Percentiles rank a stretch among this genome's conserved stretches.
These are phyloP conservation scores for Takashimella koratensis DNA, from an alignment of 1,284 basidiomycete genomes.

Conservation along the genomic window DNA sequence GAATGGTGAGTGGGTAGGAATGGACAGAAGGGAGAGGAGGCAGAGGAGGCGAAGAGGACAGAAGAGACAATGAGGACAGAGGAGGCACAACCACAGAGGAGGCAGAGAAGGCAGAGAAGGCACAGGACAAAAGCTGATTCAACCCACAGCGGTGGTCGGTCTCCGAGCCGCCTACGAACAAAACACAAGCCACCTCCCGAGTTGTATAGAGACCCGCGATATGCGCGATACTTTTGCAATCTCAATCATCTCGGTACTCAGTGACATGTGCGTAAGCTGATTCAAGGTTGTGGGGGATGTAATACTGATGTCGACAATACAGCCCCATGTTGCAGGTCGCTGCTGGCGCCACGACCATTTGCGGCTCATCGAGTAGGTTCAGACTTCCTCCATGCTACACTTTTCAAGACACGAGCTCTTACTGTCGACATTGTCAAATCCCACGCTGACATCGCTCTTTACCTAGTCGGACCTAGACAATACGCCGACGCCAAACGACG, in stretches of 20 bases:
- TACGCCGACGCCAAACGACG: constrained; percentile 33
- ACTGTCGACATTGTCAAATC: neutral
- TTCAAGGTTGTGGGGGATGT: no score
- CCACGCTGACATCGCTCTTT: neutral
- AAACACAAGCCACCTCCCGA: constrained; percentile 15
- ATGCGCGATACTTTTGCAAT: constrained; percentile 39
- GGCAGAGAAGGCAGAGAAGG: no score
- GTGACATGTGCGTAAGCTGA: constrained; percentile 31
- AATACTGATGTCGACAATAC: no score
- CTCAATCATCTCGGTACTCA: constrained; percentile 37
- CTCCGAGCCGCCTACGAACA: constrained; percentile 35
- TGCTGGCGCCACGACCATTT: constrained; percentile 32
- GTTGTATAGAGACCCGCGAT: constrained; percentile 27
- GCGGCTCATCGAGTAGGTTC: constrained; percentile 30
- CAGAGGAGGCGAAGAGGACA: no score
- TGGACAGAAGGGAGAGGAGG: no score
- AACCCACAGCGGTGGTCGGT: constrained; percentile 28
- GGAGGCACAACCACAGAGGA: no score
- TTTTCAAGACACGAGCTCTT: no score
- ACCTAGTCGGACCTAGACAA: constrained; percentile 28
- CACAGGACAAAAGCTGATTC: no score
- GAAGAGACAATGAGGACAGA: no score
- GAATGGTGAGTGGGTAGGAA: constrained; percentile 29
- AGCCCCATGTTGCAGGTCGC: constrained; percentile 42
- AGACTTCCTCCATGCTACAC: neutral